These are phyloP conservation scores for Phytophthora europaea DNA, from an alignment of 352 stramenopile genomes.

Conservation along the genomic window DNA sequence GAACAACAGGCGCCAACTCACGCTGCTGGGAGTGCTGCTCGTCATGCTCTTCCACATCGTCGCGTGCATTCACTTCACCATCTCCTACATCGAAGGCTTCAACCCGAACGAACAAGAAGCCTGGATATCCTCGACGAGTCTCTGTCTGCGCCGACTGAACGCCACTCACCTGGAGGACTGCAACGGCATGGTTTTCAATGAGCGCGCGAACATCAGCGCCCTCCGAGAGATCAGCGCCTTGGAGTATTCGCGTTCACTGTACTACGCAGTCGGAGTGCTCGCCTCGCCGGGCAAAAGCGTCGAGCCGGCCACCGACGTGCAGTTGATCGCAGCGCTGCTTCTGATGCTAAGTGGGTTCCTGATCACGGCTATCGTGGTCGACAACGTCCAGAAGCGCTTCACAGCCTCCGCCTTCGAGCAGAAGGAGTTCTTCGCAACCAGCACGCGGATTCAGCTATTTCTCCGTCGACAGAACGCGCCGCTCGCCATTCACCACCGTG, in stretches of 20 bases:
- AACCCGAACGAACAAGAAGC: constrained; percentile 25
- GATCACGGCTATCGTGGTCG: constrained; percentile 51
- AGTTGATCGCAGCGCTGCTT: constrained; percentile 43
- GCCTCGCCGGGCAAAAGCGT: constrained; percentile 51
- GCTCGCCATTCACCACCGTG: constrained; percentile 51
- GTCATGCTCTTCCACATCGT: constrained; percentile 63
- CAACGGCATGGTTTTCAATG: constrained; percentile 7
- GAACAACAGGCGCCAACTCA: constrained; percentile 52
- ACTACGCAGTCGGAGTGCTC: constrained; percentile 50
- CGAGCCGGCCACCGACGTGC: constrained; percentile 45
- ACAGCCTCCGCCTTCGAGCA: constrained; percentile 61
- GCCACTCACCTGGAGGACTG: constrained; percentile 20
- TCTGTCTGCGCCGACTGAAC: constrained; percentile 33
- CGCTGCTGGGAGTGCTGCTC: constrained; percentile 47
- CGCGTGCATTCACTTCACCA: constrained; percentile 51
- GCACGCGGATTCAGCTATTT: constrained; percentile 63
- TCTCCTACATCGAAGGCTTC: constrained; percentile 45
- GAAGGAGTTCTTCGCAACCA: constrained; percentile 61
- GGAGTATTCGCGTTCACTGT: constrained; percentile 51
- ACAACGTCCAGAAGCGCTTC: constrained; percentile 62
- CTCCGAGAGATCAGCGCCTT: constrained; percentile 15
- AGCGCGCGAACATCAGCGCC: constrained; percentile 15
- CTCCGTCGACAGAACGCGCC: constrained; percentile 57
- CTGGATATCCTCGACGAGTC: constrained; percentile 39
- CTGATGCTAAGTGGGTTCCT: constrained; percentile 57